A percentile compares a stretch with the other conserved stretches of the same genome.
Evolutionary conservation across 1,284 basidiomycete species (phyloP).

Genomic region (Cryptococcus amylolentus): DNA sequence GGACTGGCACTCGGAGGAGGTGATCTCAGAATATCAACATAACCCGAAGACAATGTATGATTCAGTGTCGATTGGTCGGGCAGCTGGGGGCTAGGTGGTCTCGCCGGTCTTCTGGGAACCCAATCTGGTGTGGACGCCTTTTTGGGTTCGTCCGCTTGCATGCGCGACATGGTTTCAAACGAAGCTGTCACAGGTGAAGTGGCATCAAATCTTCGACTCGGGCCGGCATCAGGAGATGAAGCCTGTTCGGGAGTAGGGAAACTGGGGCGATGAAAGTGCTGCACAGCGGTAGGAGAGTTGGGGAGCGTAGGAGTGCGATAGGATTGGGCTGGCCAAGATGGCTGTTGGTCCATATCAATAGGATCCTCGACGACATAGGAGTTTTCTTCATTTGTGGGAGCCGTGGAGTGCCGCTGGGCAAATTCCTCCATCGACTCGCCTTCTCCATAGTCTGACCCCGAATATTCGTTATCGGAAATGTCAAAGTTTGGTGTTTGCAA

Average conservation of each 20-base stretch:
- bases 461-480: background rate
- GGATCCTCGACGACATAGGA: constrained; percentile 2
- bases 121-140: constrained; percentile 15
- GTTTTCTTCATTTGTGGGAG: background rate
- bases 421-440: background rate
- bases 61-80: constrained; percentile 13
- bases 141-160: constrained; percentile 21
- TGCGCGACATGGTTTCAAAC: constrained; percentile 32
- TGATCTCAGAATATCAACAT: constrained; percentile 23
- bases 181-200: background rate
- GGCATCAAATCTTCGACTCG: no score
- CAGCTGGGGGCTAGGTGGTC: constrained; percentile 38
- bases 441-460: background rate
- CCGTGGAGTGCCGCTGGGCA: no score
- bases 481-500: constrained; percentile 7
- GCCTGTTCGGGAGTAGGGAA: constrained; percentile 4
- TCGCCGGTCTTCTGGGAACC: constrained; percentile 33
- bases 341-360: background rate
- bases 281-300: constrained; percentile 3
- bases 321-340: background rate
- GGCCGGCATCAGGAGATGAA: constrained; percentile 6
- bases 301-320: background rate
- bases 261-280: constrained; percentile 15
- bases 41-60: constrained; percentile 31
- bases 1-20: constrained; percentile 4